Conservation (phyloP, 768 basidiomycete genomes). For the Trametes cingulata region DNA sequence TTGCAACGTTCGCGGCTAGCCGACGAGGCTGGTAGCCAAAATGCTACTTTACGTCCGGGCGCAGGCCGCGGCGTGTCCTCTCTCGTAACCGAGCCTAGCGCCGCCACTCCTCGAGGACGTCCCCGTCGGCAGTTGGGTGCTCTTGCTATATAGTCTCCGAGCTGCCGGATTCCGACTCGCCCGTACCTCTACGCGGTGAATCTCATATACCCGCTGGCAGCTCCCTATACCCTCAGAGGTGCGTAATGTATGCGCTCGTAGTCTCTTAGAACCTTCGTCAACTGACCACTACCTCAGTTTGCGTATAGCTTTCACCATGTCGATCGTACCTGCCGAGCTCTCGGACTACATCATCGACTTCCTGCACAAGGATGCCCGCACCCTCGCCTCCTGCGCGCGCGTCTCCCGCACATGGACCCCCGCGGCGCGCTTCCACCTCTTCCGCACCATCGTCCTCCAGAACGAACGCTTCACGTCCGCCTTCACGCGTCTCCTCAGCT, state of each 20-base stretch:
- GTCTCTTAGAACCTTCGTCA: background rate
- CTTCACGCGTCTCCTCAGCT: constrained; percentile 23
- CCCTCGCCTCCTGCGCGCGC: constrained; percentile 28
- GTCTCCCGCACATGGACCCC: constrained; percentile 33
- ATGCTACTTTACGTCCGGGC: background rate
- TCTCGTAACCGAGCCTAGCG: constrained; percentile 9
- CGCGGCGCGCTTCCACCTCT: constrained; percentile 33
- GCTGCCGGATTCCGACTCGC: background rate
- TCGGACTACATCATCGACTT: constrained; percentile 36
- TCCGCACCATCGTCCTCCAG: constrained; percentile 22
- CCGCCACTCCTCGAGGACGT: background rate
- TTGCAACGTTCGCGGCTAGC: constrained; percentile 15
- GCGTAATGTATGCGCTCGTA: background rate
- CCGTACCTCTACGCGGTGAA: background rate
- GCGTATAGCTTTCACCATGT: constrained; percentile 16
- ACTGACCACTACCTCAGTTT: background rate
- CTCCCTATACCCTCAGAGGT: background rate
- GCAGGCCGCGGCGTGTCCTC: background rate
- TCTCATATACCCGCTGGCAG: no score
- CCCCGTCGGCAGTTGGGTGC: background rate
- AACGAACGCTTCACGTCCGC: constrained; percentile 5
- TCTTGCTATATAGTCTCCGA: constrained; percentile 6
- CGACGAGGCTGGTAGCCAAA: constrained; percentile 13
- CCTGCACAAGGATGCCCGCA: constrained; percentile 30
- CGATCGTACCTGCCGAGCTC: constrained; percentile 37